A percentile compares a stretch with the other conserved stretches of the same genome.
These are phyloP conservation scores for Decorospora gaudefroyi DNA, from an alignment of 2,329 filamentous ascomycete genomes.

Conservation along the genomic window DNA sequence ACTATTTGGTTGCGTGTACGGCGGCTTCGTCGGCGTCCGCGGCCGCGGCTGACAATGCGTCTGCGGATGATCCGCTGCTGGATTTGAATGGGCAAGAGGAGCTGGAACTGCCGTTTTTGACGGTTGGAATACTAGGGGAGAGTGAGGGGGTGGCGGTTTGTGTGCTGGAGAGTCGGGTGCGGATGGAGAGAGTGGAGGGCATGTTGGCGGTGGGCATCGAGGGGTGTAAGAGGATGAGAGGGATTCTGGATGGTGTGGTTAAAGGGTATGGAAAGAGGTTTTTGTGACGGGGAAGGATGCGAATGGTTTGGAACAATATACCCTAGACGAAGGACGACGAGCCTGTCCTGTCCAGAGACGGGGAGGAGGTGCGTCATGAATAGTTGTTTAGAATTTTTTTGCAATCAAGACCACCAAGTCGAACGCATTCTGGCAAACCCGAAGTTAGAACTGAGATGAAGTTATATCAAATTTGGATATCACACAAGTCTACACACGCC, in stretches of 20 bases:
- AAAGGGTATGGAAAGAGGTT: conserved; percentile 45
- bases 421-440: too few relatives aligned
- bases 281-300: too few relatives aligned
- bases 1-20: conserved; percentile 87
- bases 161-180: conserved; percentile 86
- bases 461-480: too few relatives aligned
- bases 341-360: too few relatives aligned
- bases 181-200: conserved; percentile 78
- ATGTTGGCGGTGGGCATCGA: conserved; percentile 93
- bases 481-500: too few relatives aligned
- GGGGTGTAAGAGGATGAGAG: conserved; percentile 83
- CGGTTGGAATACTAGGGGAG: conserved; percentile 76
- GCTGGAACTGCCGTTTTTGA: conserved; percentile 85
- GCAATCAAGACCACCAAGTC: too few relatives aligned
- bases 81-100: conserved; percentile 82
- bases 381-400: too few relatives aligned
- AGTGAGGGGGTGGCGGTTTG: conserved; percentile 77
- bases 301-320: too few relatives aligned
- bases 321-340: too few relatives aligned
- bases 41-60: conserved; percentile 59
- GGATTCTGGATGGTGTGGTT: conserved; percentile 79
- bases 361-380: too few relatives aligned
- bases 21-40: conserved; percentile 74
- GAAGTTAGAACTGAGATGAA: too few relatives aligned
- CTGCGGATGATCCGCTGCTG: conserved; percentile 73